These are phyloP conservation scores for Bombardia bombarda DNA, from an alignment of 495 filamentous ascomycete species.

Conservation along the genomic window DNA sequence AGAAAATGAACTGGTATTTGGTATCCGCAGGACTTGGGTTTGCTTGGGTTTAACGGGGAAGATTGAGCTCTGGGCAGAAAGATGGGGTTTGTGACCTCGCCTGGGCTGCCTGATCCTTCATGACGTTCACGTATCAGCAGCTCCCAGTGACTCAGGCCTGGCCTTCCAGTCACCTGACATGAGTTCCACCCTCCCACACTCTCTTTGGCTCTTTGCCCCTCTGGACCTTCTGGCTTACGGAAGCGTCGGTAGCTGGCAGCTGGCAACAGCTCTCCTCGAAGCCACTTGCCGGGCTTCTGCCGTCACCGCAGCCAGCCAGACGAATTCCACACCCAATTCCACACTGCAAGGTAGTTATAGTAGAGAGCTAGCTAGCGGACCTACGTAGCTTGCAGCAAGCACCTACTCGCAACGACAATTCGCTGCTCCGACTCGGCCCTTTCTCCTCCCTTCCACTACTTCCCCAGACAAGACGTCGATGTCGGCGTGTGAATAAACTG, in stretches of 20 bases:
- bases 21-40: too few relatives aligned
- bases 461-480: conserved; percentile 5
- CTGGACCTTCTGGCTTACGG: neutral
- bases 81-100: conserved; percentile 1
- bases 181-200: too few relatives aligned
- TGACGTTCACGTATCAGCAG: conserved; percentile 26
- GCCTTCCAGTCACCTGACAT: conserved; percentile 25
- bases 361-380: too few relatives aligned
- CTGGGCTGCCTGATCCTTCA: conserved; percentile 6
- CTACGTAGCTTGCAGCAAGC: too few relatives aligned
- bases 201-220: too few relatives aligned
- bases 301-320: neutral
- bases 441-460: too few relatives aligned
- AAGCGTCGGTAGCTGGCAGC: conserved; percentile 1
- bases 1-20: too few relatives aligned
- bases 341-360: too few relatives aligned
- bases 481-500: conserved; percentile 3
- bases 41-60: neutral
- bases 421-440: too few relatives aligned
- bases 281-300: neutral
- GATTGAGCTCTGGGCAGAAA: conserved; percentile 2
- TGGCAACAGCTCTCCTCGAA: conserved; percentile 12
- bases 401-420: too few relatives aligned
- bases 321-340: too few relatives aligned
- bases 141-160: conserved; percentile 21